phyloP scores from a whole-genome alignment of 2,329 filamentous ascomycete species.

The Colletotrichum tofieldiae region DNA sequence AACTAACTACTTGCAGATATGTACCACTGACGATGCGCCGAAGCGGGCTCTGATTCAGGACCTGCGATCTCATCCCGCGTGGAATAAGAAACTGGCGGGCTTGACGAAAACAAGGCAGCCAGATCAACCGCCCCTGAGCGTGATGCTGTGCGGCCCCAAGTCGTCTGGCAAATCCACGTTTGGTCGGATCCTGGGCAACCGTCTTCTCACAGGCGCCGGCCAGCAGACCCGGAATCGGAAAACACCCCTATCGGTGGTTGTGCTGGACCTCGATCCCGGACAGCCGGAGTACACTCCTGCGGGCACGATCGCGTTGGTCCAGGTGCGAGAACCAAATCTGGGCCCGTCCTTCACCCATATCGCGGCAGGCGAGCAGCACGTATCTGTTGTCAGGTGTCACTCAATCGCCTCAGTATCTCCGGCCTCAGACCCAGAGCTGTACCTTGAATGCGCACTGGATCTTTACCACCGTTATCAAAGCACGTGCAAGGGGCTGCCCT shows the following conservation, averaged over 20 bases:
- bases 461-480: constrained; percentile 71
- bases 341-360: constrained; percentile 78
- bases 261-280: constrained; percentile 82
- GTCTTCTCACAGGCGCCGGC: constrained; percentile 68
- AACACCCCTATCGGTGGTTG: constrained; percentile 57
- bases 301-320: constrained; percentile 78
- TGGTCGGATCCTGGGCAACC: constrained; percentile 76
- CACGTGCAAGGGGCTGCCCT: constrained; percentile 62
- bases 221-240: constrained; percentile 46
- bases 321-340: constrained; percentile 73
- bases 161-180: constrained; percentile 85
- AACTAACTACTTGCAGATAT: constrained; percentile 61
- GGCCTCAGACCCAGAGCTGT: constrained; percentile 77
- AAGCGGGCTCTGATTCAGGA: constrained; percentile 67
- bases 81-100: constrained; percentile 73
- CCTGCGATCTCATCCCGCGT: constrained; percentile 70
- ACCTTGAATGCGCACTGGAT: constrained; percentile 75
- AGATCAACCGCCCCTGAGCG: constrained; percentile 53
- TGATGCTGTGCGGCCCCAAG: constrained; percentile 79
- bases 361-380: constrained; percentile 45
- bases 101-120: constrained; percentile 55
- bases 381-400: constrained; percentile 72
- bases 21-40: constrained; percentile 67
- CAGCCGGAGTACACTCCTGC: constrained; percentile 83
- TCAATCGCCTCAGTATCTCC: constrained; percentile 77